Conservation (phyloP, 805 yeast species). For the Monosporozyma yasuniensis region DNA sequence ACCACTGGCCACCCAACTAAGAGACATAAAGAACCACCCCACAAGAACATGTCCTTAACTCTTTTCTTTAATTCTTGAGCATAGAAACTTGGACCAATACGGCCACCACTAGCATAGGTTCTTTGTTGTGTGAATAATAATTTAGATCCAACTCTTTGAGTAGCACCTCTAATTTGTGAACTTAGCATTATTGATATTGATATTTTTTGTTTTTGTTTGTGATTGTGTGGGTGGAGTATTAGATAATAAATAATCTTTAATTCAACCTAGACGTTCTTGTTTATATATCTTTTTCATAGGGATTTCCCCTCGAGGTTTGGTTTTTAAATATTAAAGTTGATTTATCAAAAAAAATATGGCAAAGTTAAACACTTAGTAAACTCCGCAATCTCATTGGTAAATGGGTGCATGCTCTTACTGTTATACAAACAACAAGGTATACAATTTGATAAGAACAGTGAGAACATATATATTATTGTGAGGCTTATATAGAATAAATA, state of each 20-base stretch:
- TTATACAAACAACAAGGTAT: too few relatives aligned
- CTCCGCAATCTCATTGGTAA: constrained; percentile 1
- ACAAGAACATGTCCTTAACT: constrained; percentile 12
- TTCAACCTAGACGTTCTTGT: not conserved
- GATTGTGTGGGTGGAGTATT: not conserved
- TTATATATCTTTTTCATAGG: not conserved
- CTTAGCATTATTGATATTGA: not conserved
- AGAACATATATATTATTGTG: too few relatives aligned
- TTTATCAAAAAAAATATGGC: not conserved
- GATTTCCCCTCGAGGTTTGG: not conserved
- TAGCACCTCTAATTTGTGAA: not conserved
- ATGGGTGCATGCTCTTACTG: too few relatives aligned
- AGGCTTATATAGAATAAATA: too few relatives aligned
- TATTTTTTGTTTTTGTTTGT: not conserved
- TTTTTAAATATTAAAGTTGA: not conserved
- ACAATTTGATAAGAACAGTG: too few relatives aligned
- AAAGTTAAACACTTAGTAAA: not conserved
- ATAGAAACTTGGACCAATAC: constrained; percentile 16
- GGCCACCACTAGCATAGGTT: not conserved
- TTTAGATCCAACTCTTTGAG: not conserved
- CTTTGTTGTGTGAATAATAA: not conserved
- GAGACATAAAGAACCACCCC: constrained; percentile 14
- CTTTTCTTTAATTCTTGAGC: constrained; percentile 19
- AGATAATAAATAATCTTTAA: not conserved
- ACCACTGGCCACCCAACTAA: constrained; percentile 26